These are phyloP conservation scores for Orychophragmus violaceus DNA, from an alignment of 345 rosid genomes.

Conservation along the genomic window DNA sequence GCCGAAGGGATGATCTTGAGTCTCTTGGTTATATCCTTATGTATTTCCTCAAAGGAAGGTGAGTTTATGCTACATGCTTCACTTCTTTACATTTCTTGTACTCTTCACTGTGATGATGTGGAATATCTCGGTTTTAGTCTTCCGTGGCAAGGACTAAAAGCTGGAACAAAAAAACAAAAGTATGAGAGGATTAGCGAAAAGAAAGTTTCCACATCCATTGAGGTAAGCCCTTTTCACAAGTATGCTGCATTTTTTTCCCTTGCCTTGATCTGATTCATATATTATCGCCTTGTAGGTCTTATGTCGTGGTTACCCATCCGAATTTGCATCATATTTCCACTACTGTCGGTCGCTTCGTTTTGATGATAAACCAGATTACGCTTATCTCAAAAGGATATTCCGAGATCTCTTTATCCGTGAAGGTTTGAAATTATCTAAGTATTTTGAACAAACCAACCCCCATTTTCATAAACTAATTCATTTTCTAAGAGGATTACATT, in stretches of 20 bases:
- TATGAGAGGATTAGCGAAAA: conserved; percentile 41
- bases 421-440: conserved; percentile 34
- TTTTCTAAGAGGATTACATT: neutral
- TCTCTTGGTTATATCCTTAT: conserved; percentile 91
- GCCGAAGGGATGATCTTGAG: conserved; percentile 93
- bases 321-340: conserved; percentile 54
- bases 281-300: conserved; percentile 9
- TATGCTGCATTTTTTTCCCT: conserved; percentile 1
- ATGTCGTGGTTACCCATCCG: conserved; percentile 42
- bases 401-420: conserved; percentile 76
- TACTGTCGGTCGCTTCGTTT: conserved; percentile 67
- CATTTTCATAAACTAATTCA: neutral
- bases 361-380: conserved; percentile 72
- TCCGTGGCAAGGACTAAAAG: conserved; percentile 44
- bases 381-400: conserved; percentile 61
- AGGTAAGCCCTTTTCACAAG: conserved; percentile 17
- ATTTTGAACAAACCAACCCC: neutral
- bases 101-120: conserved; percentile 7
- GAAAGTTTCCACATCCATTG: conserved; percentile 37
- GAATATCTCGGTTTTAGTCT: conserved; percentile 20
- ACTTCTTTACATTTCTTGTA: neutral
- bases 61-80: neutral
- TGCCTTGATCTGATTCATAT: neutral
- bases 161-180: conserved; percentile 40
- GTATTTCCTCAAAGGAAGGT: conserved; percentile 79